Base-by-base conservation (phyloP, 75 land plant species). In the Cupressus sempervirens region DNA sequence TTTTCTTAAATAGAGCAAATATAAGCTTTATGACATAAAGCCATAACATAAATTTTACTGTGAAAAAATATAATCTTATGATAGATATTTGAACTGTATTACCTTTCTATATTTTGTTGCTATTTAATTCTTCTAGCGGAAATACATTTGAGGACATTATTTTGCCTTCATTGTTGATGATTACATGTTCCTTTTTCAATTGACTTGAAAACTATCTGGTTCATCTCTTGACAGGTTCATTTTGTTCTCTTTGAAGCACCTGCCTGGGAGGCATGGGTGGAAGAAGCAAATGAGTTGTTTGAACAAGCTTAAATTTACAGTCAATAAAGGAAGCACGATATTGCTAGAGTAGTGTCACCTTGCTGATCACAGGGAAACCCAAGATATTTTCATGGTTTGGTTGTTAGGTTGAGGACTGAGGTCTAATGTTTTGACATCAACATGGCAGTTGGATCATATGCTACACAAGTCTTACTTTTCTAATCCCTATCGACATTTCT, bases 221-320 rank as follows among this genome's bases (percentile, higher is more conserved):
- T 65, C 40, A 35, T 8, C 43, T 85, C 36, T 82, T 4, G 86
- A 70, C 92, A 95, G 96, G 92, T 95, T 6, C 98, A 96, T 76
- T 96, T 96, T 83, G 95, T 96, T 86, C 86, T 94, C 35, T 96
- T 94, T 82, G 84, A 89, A 34, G 89, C 86, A 56, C 92, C 88
- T 3, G 82, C 92, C 29, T 91, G 91, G 85, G 40, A 86, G 77
- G 93, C 84, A 10, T 96, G 98, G 98, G 29, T 92, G 72, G 87
- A 87, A 56, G 86, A 81, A 85, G 94, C 98, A 14, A 85, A 86
- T 54, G 90, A 93, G 83, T 84, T 92, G 80, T 62, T 84, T 79
- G 81, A 79, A 26, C 45, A 79, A 79, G 29, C 40, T 79, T 79
- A 23, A 79, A 41, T 75, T 0, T 36, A 36, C 26, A 75, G 41